Evolutionary conservation across 345 rosid genomes (phyloP).

Genomic region (Psidium friedrichsthalianum): DNA sequence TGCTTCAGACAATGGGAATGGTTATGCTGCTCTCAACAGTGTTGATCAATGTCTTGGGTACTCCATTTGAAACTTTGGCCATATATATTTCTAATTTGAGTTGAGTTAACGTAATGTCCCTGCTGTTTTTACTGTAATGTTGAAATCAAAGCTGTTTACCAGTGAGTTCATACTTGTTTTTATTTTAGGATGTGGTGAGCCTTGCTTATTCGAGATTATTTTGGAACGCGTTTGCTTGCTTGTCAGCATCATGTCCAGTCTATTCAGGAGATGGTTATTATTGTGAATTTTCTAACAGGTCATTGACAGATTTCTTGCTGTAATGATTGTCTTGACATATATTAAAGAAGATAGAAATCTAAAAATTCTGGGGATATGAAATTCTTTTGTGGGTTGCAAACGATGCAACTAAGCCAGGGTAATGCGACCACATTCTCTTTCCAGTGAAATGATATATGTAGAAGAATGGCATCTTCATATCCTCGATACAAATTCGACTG

Average conservation of each 20-base stretch:
- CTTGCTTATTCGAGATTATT: not conserved
- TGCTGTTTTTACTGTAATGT: not conserved
- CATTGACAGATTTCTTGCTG: not conserved
- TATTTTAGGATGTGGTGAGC: not conserved
- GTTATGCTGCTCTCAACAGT: slow-evolving; percentile 40
- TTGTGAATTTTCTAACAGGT: not conserved
- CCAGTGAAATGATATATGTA: not conserved
- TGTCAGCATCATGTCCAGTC: not conserved
- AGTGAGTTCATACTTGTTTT: not conserved
- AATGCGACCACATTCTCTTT: not conserved
- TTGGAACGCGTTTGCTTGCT: not conserved
- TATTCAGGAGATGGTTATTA: not conserved
- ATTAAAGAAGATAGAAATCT: not conserved
- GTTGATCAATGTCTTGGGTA: slow-evolving; percentile 83
- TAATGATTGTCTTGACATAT: not conserved
- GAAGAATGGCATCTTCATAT: not conserved
- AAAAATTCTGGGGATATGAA: not conserved
- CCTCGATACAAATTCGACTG: not conserved
- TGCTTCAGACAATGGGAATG: slow-evolving; percentile 72
- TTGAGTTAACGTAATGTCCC: not conserved
- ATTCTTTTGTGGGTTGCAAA: not conserved
- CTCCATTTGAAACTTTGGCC: not conserved
- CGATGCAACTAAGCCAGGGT: not conserved
- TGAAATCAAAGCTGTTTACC: not conserved
- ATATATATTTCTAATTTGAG: not conserved